Percentiles rank a stretch among this genome's conserved stretches.
These are phyloP conservation scores for Trametes elegans DNA, from an alignment of 768 basidiomycete genomes.

Conservation along the genomic window DNA sequence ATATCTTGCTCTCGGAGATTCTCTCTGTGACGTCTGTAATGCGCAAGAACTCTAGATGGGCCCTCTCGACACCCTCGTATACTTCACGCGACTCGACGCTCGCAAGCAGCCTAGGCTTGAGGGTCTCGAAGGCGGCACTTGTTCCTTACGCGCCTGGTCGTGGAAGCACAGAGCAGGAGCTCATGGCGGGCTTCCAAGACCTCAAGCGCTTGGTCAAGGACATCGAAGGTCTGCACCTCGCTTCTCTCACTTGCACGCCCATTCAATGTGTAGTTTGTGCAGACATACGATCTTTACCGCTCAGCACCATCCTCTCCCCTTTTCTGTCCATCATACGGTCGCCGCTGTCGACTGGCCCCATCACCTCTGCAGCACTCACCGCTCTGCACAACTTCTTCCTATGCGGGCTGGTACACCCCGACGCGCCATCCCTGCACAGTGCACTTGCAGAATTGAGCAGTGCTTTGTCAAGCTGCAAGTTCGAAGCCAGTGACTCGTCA, in stretches of 20 bases:
- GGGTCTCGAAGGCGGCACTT: slow-evolving; percentile 53
- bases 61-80: slow-evolving; percentile 64
- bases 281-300: slow-evolving; percentile 61
- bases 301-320: slow-evolving; percentile 70
- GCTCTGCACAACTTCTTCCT: slow-evolving; percentile 87
- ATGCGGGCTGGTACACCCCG: slow-evolving; percentile 64
- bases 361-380: slow-evolving; percentile 91
- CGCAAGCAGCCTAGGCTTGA: slow-evolving; percentile 71
- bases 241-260: neutral
- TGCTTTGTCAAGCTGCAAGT: slow-evolving; percentile 93
- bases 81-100: slow-evolving; percentile 61
- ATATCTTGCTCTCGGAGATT: slow-evolving; percentile 88
- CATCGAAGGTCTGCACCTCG: slow-evolving; percentile 50
- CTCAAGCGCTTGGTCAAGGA: slow-evolving; percentile 74
- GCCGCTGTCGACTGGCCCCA: slow-evolving; percentile 92
- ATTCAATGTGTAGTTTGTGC: neutral
- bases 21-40: slow-evolving; percentile 89
- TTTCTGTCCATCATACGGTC: slow-evolving; percentile 95
- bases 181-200: slow-evolving; percentile 88
- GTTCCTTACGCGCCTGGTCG: slow-evolving; percentile 44
- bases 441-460: slow-evolving; percentile 83
- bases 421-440: slow-evolving; percentile 53
- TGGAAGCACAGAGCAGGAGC: slow-evolving; percentile 70
- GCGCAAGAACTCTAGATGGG: slow-evolving; percentile 98
- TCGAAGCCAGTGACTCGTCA: slow-evolving; percentile 96